Base-by-base conservation (phyloP, 192 early-diverging fungal genomes). In the Backusella circina region DNA sequence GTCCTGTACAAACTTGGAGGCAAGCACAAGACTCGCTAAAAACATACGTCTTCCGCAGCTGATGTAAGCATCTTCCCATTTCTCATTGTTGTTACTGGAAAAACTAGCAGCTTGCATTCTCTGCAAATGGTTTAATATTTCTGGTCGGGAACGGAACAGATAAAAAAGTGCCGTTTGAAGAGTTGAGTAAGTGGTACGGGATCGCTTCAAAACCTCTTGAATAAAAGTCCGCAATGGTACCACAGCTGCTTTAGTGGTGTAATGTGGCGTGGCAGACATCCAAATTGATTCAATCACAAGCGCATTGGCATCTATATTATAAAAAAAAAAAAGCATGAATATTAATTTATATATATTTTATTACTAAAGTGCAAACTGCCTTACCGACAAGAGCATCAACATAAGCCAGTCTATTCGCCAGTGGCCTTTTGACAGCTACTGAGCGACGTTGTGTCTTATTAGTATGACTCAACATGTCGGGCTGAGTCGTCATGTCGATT, bases 1-100 rank as follows among this genome's bases (percentile, higher is more conserved):
- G 86, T 98, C 97, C 75, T 90, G 90, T 69, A 93, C 88, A 79
- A 91, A 96, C 77, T 98, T 98, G 73, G 94, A 95, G 5, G 97
- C 95, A 67, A 94, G 84, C 65, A 98, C 91, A 28, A 98, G 80
- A 2, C 95, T 87, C 3, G 92, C 90, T 23, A 97, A 80, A 83
- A 96, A 97, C 83, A 97, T 91, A 65, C 94, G 86, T 65, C 94
- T 91, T 5, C 90, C 93, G 74, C 92, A 94, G 68, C 83, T 83
- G 38, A 91, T 86, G 13, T 84, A 75, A 18, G 75, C 75, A 35
- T 70, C 67, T 32, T 71, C 61, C 32, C 75, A 67, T 7, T 21
- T 32, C 16, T 26, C 30, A 50, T 36, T 35, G n/a, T 28, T 26
- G 26, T 35, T 35, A 44, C 2, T 26, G 12, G 54, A 61, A 61